Base-by-base conservation (phyloP, 75 land plant genomes). In the Pinus albicaulis region DNA sequence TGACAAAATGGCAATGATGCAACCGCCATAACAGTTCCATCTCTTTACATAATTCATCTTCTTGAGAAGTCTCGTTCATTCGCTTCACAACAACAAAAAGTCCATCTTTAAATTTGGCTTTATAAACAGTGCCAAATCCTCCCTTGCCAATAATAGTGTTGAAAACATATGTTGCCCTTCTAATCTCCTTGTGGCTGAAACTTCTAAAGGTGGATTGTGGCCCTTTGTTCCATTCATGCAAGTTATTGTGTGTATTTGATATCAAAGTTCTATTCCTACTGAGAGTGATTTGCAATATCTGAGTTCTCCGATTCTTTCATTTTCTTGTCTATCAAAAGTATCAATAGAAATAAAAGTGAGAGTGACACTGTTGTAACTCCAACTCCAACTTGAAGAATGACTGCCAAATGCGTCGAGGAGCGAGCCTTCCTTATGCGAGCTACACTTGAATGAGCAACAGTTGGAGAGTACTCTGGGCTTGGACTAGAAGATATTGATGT, bases 1-100 rank as follows among this genome's bases (percentile, higher is more conserved):
- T 76, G 55, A 81, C 84, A 44, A 83, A 79, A 71, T 81, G 84
- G 4, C 84, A 56, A 56, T 83, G 85, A 81, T 83, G 85, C 26
- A 83, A 84, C 0, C 1, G 0, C 31, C 31, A 0, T 55, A 83
- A 52, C 12, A 83, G 63, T 58, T 81, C 85, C 75, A 83, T 76
- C 64, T 83, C 85, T 44, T 76, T 82, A 31, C 31, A 31, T 1
- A 31, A 31, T 31, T 31, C 31, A 31, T 31, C 31, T 31, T 31
- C 2, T 31, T 31, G 71, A 57, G 75, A 36, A 70, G 44, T 70
- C n/a, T 53, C 71, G 59, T 76, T 81, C 84, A 81, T 71, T 57
- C 71, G 22, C 75, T 83, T 83, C 34, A 81, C 75, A 38, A 2
- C 31, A 31, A 0, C 31, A 31, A 31, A 1, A 31, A 82, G 62